A percentile compares a stretch with the other conserved stretches of the same genome.
These are phyloP conservation scores for Aspergillus heteromorphus DNA, from an alignment of 495 filamentous ascomycete genomes.

Conservation along the genomic window DNA sequence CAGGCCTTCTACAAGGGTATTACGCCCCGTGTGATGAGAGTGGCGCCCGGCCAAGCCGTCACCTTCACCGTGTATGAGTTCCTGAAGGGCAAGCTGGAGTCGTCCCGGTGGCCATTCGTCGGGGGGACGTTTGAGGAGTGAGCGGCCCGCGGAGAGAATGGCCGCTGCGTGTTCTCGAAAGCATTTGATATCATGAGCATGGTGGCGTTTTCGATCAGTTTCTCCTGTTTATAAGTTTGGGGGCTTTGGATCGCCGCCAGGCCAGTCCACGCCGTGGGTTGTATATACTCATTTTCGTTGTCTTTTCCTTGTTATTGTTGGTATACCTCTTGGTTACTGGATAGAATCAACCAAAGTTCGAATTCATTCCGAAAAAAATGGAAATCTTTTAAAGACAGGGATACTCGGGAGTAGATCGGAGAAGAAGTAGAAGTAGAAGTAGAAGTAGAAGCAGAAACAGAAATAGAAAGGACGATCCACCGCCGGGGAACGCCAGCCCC, in stretches of 20 bases:
- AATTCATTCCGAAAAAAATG: too few relatives aligned
- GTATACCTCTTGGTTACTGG: background rate
- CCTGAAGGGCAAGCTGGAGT: conserved; percentile 78
- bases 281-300: background rate
- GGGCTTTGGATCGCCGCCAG: conserved; percentile 3
- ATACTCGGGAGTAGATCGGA: too few relatives aligned
- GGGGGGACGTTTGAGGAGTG: conserved; percentile 72
- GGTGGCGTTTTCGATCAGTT: conserved; percentile 24
- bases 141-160: conserved; percentile 6
- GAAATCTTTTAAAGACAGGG: too few relatives aligned
- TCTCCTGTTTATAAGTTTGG: conserved; percentile 11
- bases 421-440: too few relatives aligned
- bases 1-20: conserved; percentile 99
- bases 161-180: conserved; percentile 26
- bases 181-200: conserved; percentile 30
- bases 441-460: too few relatives aligned
- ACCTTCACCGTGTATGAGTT: conserved; percentile 98
- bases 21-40: conserved; percentile 94
- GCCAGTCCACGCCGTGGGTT: conserved; percentile 11
- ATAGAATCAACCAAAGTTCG: background rate
- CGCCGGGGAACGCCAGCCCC: conserved; percentile 3
- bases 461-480: background rate
- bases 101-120: conserved; percentile 57
- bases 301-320: background rate
- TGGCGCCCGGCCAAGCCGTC: conserved; percentile 95